Conservation (phyloP, 1,284 basidiomycete species). For the Coniferiporia weirii region DNA sequence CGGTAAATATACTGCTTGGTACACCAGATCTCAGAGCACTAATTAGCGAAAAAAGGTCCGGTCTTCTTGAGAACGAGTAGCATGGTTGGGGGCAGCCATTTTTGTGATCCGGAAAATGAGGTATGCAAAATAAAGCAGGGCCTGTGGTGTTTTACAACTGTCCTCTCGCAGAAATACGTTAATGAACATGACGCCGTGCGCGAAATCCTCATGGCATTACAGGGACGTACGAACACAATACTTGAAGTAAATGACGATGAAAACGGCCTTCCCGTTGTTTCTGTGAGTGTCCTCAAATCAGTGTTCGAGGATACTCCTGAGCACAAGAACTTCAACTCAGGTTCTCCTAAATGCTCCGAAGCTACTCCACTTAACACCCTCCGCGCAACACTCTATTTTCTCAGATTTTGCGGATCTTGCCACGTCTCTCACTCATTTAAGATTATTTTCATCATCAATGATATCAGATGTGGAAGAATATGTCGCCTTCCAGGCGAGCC, state of each 20-base stretch:
- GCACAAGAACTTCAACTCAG: conserved; percentile 27
- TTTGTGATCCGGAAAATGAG: conserved; percentile 19
- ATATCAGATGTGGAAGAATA: conserved; percentile 20
- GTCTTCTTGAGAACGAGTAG: conserved; percentile 35
- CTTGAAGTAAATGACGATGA: conserved; percentile 38
- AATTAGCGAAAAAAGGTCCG: conserved; percentile 37
- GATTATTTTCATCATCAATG: conserved; percentile 41
- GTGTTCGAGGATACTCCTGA: not conserved
- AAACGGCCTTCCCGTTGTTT: conserved; percentile 24
- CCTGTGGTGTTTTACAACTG: conserved; percentile 5
- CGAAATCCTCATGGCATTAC: conserved; percentile 66
- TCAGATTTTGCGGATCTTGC: conserved; percentile 49
- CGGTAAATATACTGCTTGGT: conserved; percentile 33
- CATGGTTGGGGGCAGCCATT: not conserved
- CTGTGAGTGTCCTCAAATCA: conserved; percentile 19
- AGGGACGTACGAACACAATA: conserved; percentile 61
- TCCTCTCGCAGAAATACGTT: conserved; percentile 49
- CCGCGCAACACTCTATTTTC: conserved; percentile 59
- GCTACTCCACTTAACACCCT: conserved; percentile 58
- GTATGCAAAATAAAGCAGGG: not conserved
- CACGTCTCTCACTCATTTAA: conserved; percentile 54
- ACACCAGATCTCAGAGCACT: not conserved
- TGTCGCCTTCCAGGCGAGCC: conserved; percentile 22
- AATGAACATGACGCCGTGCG: conserved; percentile 68
- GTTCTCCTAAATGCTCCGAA: conserved; percentile 48